Evolutionary conservation across 192 early-diverging fungal species (phyloP).

Genomic region (Diversispora eburnea): DNA sequence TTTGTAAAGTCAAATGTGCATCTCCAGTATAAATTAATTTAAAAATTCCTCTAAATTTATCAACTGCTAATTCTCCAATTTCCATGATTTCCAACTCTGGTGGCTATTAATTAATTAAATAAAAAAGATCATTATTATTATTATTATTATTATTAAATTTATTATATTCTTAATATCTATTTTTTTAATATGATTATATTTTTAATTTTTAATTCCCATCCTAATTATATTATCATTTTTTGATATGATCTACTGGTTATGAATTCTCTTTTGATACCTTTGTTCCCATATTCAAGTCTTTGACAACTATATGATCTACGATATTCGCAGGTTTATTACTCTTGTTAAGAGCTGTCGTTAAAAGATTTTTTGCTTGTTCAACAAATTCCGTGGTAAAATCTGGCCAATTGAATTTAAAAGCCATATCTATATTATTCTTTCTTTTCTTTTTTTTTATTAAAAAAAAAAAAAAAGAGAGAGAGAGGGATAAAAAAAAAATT

Average conservation of each 20-base stretch:
- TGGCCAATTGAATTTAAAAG: conserved; percentile 97
- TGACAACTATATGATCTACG: conserved; percentile 86
- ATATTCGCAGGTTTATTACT: conserved; percentile 91
- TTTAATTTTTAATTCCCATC: too few relatives aligned
- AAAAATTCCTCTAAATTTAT: conserved; percentile 94
- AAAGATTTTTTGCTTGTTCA: conserved; percentile 76
- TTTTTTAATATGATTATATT: too few relatives aligned
- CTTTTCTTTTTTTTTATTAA: too few relatives aligned
- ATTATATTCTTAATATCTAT: too few relatives aligned
- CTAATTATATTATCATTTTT: too few relatives aligned
- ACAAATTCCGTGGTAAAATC: conserved; percentile 84
- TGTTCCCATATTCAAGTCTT: conserved; percentile 95
- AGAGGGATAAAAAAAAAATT: too few relatives aligned
- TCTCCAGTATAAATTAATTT: conserved; percentile 92
- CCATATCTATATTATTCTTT: conserved; percentile 49
- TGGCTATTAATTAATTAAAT: conserved; percentile 47
- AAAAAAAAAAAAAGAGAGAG: too few relatives aligned
- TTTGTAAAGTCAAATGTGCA: conserved; percentile 86
- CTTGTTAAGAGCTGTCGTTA: conserved; percentile 91
- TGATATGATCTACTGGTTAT: too few relatives aligned
- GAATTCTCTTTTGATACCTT: conserved; percentile 37
- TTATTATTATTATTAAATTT: not conserved
- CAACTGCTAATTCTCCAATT: conserved; percentile 91
- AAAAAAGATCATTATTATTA: not conserved
- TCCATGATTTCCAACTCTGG: conserved; percentile 98